Conservation (phyloP, 495 filamentous ascomycete species). For the Penicillium salamii region DNA sequence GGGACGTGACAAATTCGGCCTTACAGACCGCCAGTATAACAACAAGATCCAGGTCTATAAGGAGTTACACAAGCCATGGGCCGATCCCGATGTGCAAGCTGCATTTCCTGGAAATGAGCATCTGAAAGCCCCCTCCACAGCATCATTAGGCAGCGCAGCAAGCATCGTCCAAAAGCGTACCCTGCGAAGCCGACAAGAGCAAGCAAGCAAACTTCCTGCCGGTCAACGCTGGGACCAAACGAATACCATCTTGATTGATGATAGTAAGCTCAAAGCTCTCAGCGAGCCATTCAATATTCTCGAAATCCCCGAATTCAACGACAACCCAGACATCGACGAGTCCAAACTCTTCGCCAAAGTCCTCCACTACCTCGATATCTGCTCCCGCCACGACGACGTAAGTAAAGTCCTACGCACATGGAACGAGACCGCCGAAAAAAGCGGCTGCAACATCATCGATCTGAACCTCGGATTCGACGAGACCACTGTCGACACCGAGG, state of each 20-base stretch:
- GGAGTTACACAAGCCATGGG: slow-evolving; percentile 70
- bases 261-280: slow-evolving; percentile 71
- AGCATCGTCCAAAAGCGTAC: neutral
- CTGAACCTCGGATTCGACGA: slow-evolving; percentile 11
- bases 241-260: slow-evolving; percentile 92
- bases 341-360: slow-evolving; percentile 31
- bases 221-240: slow-evolving; percentile 63
- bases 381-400: slow-evolving; percentile 38
- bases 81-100: slow-evolving; percentile 45
- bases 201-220: neutral
- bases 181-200: neutral
- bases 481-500: slow-evolving; percentile 8
- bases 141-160: neutral
- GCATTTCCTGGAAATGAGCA: slow-evolving; percentile 38
- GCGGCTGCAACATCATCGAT: slow-evolving; percentile 22
- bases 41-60: slow-evolving; percentile 87
- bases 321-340: slow-evolving; percentile 24
- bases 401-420: slow-evolving; percentile 35
- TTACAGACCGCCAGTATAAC: slow-evolving; percentile 60
- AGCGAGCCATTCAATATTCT: slow-evolving; percentile 83
- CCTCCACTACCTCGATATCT: slow-evolving; percentile 28
- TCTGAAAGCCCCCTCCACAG: neutral
- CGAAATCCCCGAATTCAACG: slow-evolving; percentile 70
- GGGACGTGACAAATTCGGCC: slow-evolving; percentile 75
- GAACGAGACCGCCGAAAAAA: slow-evolving; percentile 14